Base-by-base conservation (phyloP, 805 yeast species). In the Candida bentonensis region DNA sequence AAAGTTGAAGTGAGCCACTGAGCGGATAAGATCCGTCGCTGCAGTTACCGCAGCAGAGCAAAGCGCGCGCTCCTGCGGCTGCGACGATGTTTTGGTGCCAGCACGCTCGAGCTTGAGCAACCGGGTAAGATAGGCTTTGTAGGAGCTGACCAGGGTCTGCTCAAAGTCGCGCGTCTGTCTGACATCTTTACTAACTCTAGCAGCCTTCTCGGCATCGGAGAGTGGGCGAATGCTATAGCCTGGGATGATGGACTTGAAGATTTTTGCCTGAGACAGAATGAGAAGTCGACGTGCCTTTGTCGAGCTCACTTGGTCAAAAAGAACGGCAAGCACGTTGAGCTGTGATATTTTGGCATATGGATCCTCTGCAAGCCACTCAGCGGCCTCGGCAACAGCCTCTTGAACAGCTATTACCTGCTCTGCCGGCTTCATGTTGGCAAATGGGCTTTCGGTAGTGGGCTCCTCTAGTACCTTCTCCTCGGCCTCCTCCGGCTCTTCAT, bases 181-280 rank as follows among this genome's bases (percentile, higher is more conserved):
- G 26, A 92, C 82, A 20, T 92, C 98, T 56, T 73, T 83, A 13
- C 88, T 67, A 3, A 86, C 94, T 53, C 78, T 84, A 54, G 86
- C 95, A 48, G 75, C 73, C 60, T 76, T 77, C 60, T 89, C 97
- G 0, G 74, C 62, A 15, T 86, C 96, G 2, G 86, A 71, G 43
- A 92, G 67, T 2, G 94, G 82, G 58, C 95, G 72, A 44, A 89
- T 86, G 48, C 79, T 74, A 62, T 89, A 89, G 4, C 92, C 80
- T 1, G 98, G 98, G 1, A 92, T 78, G 41, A 92, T 73, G 45
- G 81, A 73, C 53, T 84, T 85, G 69, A 85, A 85, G 2, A 86
- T 83, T 0, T 94, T 85, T 2, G 86, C 80, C 48, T 88, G 69
- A 0, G 97, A 80, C 49, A 86, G 65, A 48, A 87, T 65, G 0